Conservation (phyloP, 352 stramenopile species). For the Phytophthora pinifolia region DNA sequence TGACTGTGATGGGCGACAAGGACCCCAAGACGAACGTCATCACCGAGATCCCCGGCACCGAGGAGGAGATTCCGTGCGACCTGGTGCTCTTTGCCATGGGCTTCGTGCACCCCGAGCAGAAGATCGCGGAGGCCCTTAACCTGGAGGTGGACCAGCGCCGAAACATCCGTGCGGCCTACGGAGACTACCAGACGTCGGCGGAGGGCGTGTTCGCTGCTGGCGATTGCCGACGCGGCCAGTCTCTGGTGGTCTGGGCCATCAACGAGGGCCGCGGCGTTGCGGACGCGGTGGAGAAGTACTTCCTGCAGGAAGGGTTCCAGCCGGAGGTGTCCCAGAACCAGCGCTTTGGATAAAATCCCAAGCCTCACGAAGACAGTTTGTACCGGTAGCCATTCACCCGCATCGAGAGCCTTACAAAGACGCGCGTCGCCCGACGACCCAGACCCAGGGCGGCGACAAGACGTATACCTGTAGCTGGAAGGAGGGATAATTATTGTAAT, state of each 20-base stretch:
- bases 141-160: constrained; percentile 93
- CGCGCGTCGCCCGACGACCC: constrained; percentile 5
- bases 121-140: constrained; percentile 85
- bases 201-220: constrained; percentile 97
- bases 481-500: constrained; percentile 38
- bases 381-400: constrained; percentile 28
- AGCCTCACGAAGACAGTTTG: constrained; percentile 18
- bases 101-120: constrained; percentile 95
- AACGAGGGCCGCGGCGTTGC: constrained; percentile 96
- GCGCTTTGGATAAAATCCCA: constrained; percentile 52
- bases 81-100: constrained; percentile 97
- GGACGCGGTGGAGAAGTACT: constrained; percentile 83
- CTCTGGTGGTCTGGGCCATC: constrained; percentile 98
- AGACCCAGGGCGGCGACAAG: background rate
- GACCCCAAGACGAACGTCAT: constrained; percentile 78
- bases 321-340: constrained; percentile 82
- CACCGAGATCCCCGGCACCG: constrained; percentile 73
- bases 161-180: constrained; percentile 94
- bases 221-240: constrained; percentile 97
- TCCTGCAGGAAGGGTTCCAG: constrained; percentile 74
- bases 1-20: constrained; percentile 50
- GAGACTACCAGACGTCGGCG: constrained; percentile 93
- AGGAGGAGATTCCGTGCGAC: constrained; percentile 94
- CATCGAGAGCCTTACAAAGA: constrained; percentile 12
- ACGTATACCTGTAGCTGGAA: constrained; percentile 6